Evolutionary conservation across 805 yeast species (phyloP), one percentile per base, ranked within the genome.

Genomic region (Candida tallmaniae): DNA sequence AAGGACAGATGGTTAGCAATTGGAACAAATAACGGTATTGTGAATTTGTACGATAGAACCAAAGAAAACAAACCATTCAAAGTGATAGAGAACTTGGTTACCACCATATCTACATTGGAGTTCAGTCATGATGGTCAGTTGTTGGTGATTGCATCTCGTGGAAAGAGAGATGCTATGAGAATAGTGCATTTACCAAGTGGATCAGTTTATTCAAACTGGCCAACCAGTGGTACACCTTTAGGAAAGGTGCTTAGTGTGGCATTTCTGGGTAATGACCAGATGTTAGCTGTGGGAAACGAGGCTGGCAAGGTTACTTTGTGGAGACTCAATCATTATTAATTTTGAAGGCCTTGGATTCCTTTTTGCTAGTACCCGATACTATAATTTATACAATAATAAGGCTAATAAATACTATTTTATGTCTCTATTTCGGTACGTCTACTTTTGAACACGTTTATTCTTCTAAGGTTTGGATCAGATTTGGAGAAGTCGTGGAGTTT

Each of bases 141-240:
- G 12, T 63, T 93, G 42, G 83, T 87, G 48, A 73, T 89, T 43
- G 90, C 96, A 0, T 83, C 95, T 6, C 72, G 94, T 48, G 87
- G 82, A 4, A 78, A 80, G 62, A 78, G 81, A 48, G 97, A 93
- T 58, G 85, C 96, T 3, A 66, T 93, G 41, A 74, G 89, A 50
- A 56, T 93, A 44, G 89, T 87, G 9, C 97, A 93, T 54, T 60
- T 90, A 38, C 96, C 97, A 15, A 73, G 84, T 17, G 86, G 90
- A 44, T 75, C 85, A 13, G 95, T 86, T 5, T 93, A 80, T 62
- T 70, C 80, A 31, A 93, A 93, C 65, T 93, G 98, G 98, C 99
- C 99, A 12, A 93, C 97, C 2, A 80, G 90, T 34, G 88, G 88
- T 5, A 90, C 98, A 1, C 97, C 98, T 8, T 71, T 93, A 46